phyloP scores from a whole-genome alignment of 2,329 filamentous ascomycete genomes.

The Fusarium newnesense region DNA sequence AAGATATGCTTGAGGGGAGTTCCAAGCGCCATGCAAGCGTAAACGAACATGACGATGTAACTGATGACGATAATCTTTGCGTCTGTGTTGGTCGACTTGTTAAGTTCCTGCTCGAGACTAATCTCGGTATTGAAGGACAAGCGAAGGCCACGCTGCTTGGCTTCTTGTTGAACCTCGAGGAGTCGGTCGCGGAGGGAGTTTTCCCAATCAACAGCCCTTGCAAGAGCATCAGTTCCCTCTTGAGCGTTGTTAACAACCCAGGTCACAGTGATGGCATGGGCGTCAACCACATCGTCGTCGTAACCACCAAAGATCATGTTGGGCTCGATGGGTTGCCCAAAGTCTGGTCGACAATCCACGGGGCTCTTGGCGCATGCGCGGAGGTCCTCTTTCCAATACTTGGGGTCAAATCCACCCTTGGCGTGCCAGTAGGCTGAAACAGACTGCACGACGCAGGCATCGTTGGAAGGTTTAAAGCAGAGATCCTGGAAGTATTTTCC shows the following conservation, averaged over 20 bases:
- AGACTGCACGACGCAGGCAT: constrained; percentile 92
- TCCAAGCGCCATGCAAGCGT: constrained; percentile 91
- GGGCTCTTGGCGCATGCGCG: constrained; percentile 80
- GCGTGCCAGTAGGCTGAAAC: constrained; percentile 89
- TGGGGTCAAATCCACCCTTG: constrained; percentile 52
- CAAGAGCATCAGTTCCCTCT: constrained; percentile 76
- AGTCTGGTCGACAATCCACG: constrained; percentile 86
- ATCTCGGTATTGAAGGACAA: constrained; percentile 96
- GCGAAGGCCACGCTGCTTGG: constrained; percentile 78
- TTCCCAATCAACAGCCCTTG: constrained; percentile 90
- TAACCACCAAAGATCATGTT: constrained; percentile 89
- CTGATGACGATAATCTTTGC: constrained; percentile 96
- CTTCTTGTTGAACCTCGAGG: constrained; percentile 83
- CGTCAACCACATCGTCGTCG: constrained; percentile 73
- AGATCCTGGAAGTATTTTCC: constrained; percentile 81
- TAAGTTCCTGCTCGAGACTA: constrained; percentile 93
- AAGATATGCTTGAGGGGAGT: constrained; percentile 84
- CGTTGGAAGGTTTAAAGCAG: constrained; percentile 92
- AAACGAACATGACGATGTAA: constrained; percentile 99
- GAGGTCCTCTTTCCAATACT: constrained; percentile 78
- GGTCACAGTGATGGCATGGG: constrained; percentile 85
- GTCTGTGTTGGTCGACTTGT: constrained; percentile 98
- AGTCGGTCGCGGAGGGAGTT: constrained; percentile 78
- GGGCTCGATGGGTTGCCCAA: constrained; percentile 87
- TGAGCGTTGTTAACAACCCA: constrained; percentile 93